phyloP scores from a whole-genome alignment of 2,329 filamentous ascomycete genomes.

The Dactylellina cionopaga region DNA sequence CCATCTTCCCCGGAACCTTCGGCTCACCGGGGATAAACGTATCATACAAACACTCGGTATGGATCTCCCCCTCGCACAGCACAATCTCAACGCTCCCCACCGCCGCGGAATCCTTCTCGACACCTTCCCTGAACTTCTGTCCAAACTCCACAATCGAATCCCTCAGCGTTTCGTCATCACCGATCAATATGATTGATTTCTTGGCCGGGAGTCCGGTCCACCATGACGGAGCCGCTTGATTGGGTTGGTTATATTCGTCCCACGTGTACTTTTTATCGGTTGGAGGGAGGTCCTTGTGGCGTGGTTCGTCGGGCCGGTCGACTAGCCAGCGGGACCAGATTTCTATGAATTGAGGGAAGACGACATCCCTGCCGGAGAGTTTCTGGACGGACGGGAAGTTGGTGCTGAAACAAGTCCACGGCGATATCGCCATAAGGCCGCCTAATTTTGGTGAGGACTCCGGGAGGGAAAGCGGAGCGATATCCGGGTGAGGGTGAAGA shows the following conservation, averaged over 20 bases:
- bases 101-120: slow-evolving; percentile 40
- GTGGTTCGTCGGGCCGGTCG: slow-evolving; percentile 57
- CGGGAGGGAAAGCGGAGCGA: slow-evolving; percentile 60
- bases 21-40: slow-evolving; percentile 19
- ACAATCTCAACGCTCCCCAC: slow-evolving; percentile 30
- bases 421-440: slow-evolving; percentile 67
- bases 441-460: slow-evolving; percentile 62
- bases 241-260: slow-evolving; percentile 68
- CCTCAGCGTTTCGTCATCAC: slow-evolving; percentile 68
- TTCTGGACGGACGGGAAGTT: slow-evolving; percentile 61
- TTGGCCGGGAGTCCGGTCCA: slow-evolving; percentile 65
- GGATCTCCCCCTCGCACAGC: slow-evolving; percentile 47
- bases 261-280: slow-evolving; percentile 52
- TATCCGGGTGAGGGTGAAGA: slow-evolving; percentile 68
- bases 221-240: slow-evolving; percentile 66
- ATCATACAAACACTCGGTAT: slow-evolving; percentile 52
- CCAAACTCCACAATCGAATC: slow-evolving; percentile 68
- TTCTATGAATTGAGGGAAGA: slow-evolving; percentile 61
- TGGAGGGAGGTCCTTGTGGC: slow-evolving; percentile 22
- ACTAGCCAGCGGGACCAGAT: slow-evolving; percentile 66
- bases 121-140: slow-evolving; percentile 61
- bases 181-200: slow-evolving; percentile 67
- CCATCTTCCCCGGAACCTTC: slow-evolving; percentile 40
- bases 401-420: slow-evolving; percentile 68
- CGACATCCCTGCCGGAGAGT: slow-evolving; percentile 67